Base-by-base conservation (phyloP, 2,329 filamentous ascomycete species). In the Sordariomycetes sp. region DNA sequence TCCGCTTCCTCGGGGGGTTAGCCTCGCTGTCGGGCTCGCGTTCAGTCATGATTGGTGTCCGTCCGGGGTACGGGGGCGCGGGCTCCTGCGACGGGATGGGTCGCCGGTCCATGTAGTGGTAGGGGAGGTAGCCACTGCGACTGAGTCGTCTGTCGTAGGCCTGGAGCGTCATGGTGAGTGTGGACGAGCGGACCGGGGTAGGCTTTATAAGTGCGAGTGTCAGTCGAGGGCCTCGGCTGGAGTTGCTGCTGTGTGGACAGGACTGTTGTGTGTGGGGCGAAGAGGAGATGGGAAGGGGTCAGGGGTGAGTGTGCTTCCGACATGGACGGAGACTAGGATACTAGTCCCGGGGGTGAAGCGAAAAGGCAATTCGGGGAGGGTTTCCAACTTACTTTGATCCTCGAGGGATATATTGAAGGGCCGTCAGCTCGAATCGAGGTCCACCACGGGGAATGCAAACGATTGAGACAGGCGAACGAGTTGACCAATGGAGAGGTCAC, bases 1-100 rank as follows among this genome's bases (percentile, higher is more conserved):
- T 83, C 43, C 81, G 74, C 71, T 83, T 83, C 54, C 80, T 72
- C 60, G 79, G 76, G 14, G 76, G 73, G 1, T 73, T 65, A 10
- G 71, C 67, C 12, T 79, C 74, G 1, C 73, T 68, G 7, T 77
- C 75, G 24, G 64, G 50, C 34, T 73, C 55, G 48, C 70, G 64
- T 53, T 77, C 75, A 18, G 70, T 63, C 73, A 77, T 75, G 51
- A 67, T 72, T 8, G 58, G 20, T 8, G 59, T 53, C 11, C 52
- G 28, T 10, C 46, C 46, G n/a, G 46, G 11, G 20, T 50, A 20
- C n/a, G 57, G n/a, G 34, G 34, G 20, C 10, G 34, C 51, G 67
- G 61, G n/a, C 68, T 61, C 71, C 65, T 48, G 64, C 62, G 59
- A 74, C 71, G 63, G 65, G 56, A 69, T 69, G 59, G 66, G 70